These are phyloP conservation scores for Sclerotinia sclerotiorum DNA, from an alignment of 2,329 filamentous ascomycete genomes.

Conservation along the genomic window DNA sequence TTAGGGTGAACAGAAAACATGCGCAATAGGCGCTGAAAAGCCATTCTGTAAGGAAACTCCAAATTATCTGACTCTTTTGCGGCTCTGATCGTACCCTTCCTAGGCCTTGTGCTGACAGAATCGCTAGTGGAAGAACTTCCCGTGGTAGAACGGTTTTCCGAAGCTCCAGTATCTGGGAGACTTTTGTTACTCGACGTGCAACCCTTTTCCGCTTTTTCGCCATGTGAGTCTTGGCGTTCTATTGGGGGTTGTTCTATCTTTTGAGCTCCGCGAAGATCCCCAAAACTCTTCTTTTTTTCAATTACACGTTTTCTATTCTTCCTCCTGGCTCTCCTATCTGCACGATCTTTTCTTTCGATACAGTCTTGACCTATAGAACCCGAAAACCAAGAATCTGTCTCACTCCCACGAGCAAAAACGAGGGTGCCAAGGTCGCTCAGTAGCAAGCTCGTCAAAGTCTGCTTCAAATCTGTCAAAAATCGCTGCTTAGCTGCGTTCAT, in stretches of 20 bases:
- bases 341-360: slow-evolving; percentile 59
- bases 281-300: slow-evolving; percentile 68
- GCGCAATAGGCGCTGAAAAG: slow-evolving; percentile 75
- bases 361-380: slow-evolving; percentile 64
- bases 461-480: slow-evolving; percentile 77
- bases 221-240: slow-evolving; percentile 31
- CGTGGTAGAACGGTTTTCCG: slow-evolving; percentile 33
- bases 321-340: slow-evolving; percentile 34
- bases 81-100: slow-evolving; percentile 28
- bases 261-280: slow-evolving; percentile 57
- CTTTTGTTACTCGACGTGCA: slow-evolving; percentile 28
- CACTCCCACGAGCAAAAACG: slow-evolving; percentile 80
- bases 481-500: slow-evolving; percentile 67
- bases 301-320: slow-evolving; percentile 54
- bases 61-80: slow-evolving; percentile 38
- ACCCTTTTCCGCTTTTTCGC: slow-evolving; percentile 34
- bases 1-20: slow-evolving; percentile 90
- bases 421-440: slow-evolving; percentile 86
- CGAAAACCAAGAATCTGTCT: slow-evolving; percentile 85
- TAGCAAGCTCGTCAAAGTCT: slow-evolving; percentile 78
- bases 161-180: slow-evolving; percentile 30
- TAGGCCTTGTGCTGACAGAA: slow-evolving; percentile 24
- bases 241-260: slow-evolving; percentile 39
- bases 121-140: slow-evolving; percentile 39
- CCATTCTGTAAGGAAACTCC: slow-evolving; percentile 77